Conservation (phyloP, 2,329 filamentous ascomycete genomes). For the Lachnellula arida region DNA sequence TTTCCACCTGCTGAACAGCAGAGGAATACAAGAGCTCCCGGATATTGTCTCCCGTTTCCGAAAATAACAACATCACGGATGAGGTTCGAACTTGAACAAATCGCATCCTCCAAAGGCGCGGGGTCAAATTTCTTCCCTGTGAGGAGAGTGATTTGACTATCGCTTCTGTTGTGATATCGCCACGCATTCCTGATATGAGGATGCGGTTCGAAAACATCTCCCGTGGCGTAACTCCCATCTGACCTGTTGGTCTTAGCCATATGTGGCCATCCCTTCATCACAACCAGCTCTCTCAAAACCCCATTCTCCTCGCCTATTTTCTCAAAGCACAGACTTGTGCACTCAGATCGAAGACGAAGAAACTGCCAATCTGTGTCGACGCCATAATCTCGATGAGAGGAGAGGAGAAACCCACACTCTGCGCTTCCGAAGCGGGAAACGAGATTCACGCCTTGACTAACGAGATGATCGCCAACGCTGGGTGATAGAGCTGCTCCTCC, state of each 20-base stretch:
- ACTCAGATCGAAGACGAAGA: conserved; percentile 39
- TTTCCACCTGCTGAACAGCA: conserved; percentile 27
- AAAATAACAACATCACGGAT: conserved; percentile 56
- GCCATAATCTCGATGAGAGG: conserved; percentile 52
- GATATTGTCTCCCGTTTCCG: conserved; percentile 50
- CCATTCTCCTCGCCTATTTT: conserved; percentile 34
- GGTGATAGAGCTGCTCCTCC: conserved; percentile 55
- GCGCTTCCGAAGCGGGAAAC: conserved; percentile 61
- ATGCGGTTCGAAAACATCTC: conserved; percentile 58
- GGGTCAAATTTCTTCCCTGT: conserved; percentile 69
- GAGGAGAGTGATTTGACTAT: conserved; percentile 56
- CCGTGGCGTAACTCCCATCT: conserved; percentile 58
- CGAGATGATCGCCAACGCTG: conserved; percentile 49
- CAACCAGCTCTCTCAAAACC: conserved; percentile 48
- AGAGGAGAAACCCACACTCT: conserved; percentile 62
- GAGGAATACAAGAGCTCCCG: conserved; percentile 53
- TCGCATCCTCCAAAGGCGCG: conserved; percentile 51
- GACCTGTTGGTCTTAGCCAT: conserved; percentile 52
- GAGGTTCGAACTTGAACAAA: conserved; percentile 40
- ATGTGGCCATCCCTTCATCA: conserved; percentile 53
- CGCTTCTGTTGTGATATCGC: conserved; percentile 57
- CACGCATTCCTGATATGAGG: conserved; percentile 48
- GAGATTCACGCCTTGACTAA: conserved; percentile 47
- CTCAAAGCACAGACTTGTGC: conserved; percentile 41
- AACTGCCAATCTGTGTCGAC: conserved; percentile 58